Evolutionary conservation across 2,329 filamentous ascomycete species (phyloP), one percentile per base, ranked within the genome.

Genomic region (Ascochyta lentis): DNA sequence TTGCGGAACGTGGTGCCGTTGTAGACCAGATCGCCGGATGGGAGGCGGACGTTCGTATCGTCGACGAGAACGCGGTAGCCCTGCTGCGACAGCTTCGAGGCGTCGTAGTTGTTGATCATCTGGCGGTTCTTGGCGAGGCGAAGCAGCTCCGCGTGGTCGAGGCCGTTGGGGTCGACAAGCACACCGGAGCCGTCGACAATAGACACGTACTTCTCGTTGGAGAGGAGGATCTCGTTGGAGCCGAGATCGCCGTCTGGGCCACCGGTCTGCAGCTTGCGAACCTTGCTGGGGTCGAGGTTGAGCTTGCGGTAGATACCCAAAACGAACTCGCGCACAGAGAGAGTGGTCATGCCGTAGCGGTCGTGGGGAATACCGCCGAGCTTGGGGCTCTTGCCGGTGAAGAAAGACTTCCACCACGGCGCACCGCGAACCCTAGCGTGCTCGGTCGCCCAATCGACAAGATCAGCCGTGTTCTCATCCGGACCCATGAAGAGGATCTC

Each of bases 381-480:
- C 78, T 90, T 95, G 49, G 92, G 95, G 66, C 92, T 96, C 84
- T 99, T 99, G 71, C 95, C 95, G 2, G 95, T 99, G 84, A 99
- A 99, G 86, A 99, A 99, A 0, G 95, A 99, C 83, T 99, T 99
- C 95, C 95, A 99, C 92, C 94, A 99, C 26, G 92, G 92, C 4
- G 95, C 95, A 41, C 92, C 92, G 67, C 95, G 88, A 59, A 81
- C 81, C 48, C 92, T 87, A 58, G 95, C 95, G 76, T 99, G 95
- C 77, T 95, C 89, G 1, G 95, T 99, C n/a, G 95, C 95, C 95
- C 95, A 99, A 78, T 99, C 88, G 47, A 99, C 95, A 31, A 99
- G 84, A 70, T 96, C 92, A 22, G 95, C 95, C 1, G 95, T 99
- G 80, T 99, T 99, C 86, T 99, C 95, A 66, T 99, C 95, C 0